Base-by-base conservation (phyloP, 1,284 basidiomycete species). In the Abortiporus biennis region DNA sequence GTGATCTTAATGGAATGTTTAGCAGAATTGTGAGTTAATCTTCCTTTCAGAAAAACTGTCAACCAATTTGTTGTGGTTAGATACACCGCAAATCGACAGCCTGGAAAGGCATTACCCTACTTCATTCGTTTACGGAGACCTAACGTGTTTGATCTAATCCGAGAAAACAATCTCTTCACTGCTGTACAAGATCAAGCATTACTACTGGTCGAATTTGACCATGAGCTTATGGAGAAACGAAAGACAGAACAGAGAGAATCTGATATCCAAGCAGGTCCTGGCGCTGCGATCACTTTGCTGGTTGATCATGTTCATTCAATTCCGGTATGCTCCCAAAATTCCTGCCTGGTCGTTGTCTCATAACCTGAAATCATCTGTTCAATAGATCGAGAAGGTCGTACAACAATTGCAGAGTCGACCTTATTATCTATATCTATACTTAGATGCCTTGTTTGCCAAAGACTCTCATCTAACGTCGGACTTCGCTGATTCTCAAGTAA, bases 301-400 rank as follows among this genome's bases (percentile, higher is more conserved):
- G 94, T 99, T 6, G 85, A 98, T 52, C 92, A 99, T 59, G 90
- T 89, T 0, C 89, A 96, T 57, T 94, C 95, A 11, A 97, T 99
- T 58, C 92, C 93, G 3, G 93, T 92, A 50, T 52, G 83, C 66
- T 16, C 13, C n/a, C 27, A 25, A 25, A 11, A 34, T 12, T 29
- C 24, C 24, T 47, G 27, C 20, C 6, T 11, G 31, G 43, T 8
- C 23, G 19, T 40, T 31, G 15, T 34, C 19, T 41, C 12, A 15
- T 16, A 43, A 15, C 35, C 23, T 30, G 6, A 42, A 15, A 12
- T 37, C 20, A 11, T 27, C 2, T 43, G 15, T 29, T 8, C 27
- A n/a, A n/a, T 58, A 96, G 90, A 87, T 92, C 42, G 76, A 77
- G 8, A 75, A 89, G 17, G 95, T 98, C 0, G 89, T 98, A 3